Base-by-base conservation (phyloP, 1,284 basidiomycete genomes). In the Tremellales sp. region DNA sequence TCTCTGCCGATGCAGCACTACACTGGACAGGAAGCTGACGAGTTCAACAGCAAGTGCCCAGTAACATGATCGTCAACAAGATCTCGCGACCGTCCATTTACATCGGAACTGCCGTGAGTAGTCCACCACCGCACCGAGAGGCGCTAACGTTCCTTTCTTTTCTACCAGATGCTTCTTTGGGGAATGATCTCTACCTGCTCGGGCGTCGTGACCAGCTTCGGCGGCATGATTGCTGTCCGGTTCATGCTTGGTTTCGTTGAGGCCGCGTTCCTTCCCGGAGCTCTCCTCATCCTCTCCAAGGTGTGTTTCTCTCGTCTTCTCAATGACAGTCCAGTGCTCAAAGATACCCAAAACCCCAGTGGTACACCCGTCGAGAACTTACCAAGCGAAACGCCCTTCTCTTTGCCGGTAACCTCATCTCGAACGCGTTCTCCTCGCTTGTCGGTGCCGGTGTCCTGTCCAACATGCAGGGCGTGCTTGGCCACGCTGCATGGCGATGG, bases 391-490 rank as follows among this genome's bases (percentile, higher is more conserved):
- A 81, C 40, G 82, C 84, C 0, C 76, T 86, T 46, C 75, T 89
- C 3, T 86, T 82, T 64, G 76, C 76, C 6, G 85, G 84, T 14
- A 66, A 68, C 50, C 71, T 87, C n/a, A 76, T 86, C 40, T 84
- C 83, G 0, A 87, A 86, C 69, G 85, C 86, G 2, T 86, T 87
- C 62, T 84, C 85, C 13, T 77, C 85, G 1, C 75, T 90, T n/a
- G 79, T 90, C 45, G 86, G 85, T 8, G 86, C 84, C 25, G 68
- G 83, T 2, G 83, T 87, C 43, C 75, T 87, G 16, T 74, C 76
- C 5, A 76, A 75, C 33, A 84, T 86, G 84, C 79, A 87, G 49
- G 83, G 82, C 2, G 76, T 74, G 45, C 71, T 77, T 22, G 84
- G 85, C 0, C 82, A 85, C 35, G 70, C 79, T 16, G 84, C 82